Evolutionary conservation across 441 rosid genomes (phyloP).

Genomic region (Capsella rubella): DNA sequence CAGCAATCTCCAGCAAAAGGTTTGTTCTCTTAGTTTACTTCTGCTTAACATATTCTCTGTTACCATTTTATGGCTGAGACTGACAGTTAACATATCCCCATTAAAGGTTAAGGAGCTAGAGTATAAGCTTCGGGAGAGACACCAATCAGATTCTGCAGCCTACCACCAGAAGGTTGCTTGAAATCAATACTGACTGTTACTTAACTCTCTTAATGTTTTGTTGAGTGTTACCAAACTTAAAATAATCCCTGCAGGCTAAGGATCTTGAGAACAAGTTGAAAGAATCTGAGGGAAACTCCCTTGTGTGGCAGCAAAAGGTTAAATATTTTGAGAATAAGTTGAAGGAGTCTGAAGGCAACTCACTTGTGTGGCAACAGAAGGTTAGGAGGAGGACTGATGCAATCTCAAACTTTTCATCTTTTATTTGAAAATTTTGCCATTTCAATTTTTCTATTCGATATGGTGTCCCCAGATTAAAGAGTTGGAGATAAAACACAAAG

Average conservation of each 20-base stretch:
- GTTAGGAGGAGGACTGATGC: constrained; percentile 38
- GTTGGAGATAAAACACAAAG: constrained; percentile 57
- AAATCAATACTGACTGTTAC: not conserved
- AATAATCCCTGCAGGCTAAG: constrained; percentile 56
- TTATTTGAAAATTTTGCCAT: constrained; percentile 10
- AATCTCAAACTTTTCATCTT: constrained; percentile 13
- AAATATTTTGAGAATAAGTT: constrained; percentile 69
- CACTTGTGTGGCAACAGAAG: constrained; percentile 65
- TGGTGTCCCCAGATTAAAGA: constrained; percentile 52
- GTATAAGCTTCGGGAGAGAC: constrained; percentile 65
- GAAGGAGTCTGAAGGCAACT: constrained; percentile 65
- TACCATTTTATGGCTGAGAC: constrained; percentile 37
- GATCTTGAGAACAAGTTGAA: constrained; percentile 76
- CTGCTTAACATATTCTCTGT: constrained; percentile 9
- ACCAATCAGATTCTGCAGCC: constrained; percentile 60
- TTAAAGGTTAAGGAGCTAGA: constrained; percentile 79
- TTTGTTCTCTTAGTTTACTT: constrained; percentile 28
- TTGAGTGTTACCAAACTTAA: constrained; percentile 8
- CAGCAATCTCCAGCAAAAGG: constrained; percentile 74
- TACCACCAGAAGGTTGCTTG: constrained; percentile 63
- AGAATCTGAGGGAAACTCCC: constrained; percentile 61
- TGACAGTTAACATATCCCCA: constrained; percentile 29
- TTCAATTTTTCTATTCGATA: not conserved
- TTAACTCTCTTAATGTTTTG: constrained; percentile 3
- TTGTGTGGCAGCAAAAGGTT: constrained; percentile 69